Base-by-base conservation (phyloP, 108 stramenopile species). In the Mediolabrus comicus region DNA sequence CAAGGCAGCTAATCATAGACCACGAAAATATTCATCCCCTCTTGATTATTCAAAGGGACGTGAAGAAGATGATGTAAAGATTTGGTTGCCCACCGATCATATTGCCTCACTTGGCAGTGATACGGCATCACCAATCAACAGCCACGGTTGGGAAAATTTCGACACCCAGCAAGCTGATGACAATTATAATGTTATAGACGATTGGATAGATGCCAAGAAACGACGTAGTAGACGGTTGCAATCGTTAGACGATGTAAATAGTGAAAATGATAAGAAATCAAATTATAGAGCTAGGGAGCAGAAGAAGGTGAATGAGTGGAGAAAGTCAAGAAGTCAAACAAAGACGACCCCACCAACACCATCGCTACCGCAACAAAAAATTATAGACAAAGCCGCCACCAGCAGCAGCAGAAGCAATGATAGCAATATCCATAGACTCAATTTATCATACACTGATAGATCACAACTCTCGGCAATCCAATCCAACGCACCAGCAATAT, bases 401-500 rank as follows among this genome's bases (percentile, higher is more conserved):
- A 49, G 22, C 46, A 49, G 10, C 10, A 19, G 17, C 4, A 43
- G 16, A 25, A 33, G 30, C 46, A 25, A 10, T 27, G 36, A n/a
- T 56, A 60, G 30, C 64, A 46, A 35, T 26, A 52, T 59, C 31
- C 41, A 69, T 24, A 31, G 32, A 26, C 49, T 70, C 12, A 22
- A 69, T 49, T 56, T 76, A 19, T 69, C 76, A 22, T 64, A 69
- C 63, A 70, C 65, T 49, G 80, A 81, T 53, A 43, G 51, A 59
- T 67, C 64, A 14, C 82, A 83, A 56, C 69, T 75, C n/a, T 61
- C 66, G 4, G 77, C 80, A 24, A 82, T 84, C 12, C 41, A 57
- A 55, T 79, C 84, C 32, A 75, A 78, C 46, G 80, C 80, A 11
- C 84, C 84, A 6, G 84, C 84, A 22, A 67, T 84, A 8, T 64